Percentiles rank a stretch among this genome's conserved stretches.
Conservation (phyloP, 2,329 filamentous ascomycete species). For the Phoma herbarum region DNA sequence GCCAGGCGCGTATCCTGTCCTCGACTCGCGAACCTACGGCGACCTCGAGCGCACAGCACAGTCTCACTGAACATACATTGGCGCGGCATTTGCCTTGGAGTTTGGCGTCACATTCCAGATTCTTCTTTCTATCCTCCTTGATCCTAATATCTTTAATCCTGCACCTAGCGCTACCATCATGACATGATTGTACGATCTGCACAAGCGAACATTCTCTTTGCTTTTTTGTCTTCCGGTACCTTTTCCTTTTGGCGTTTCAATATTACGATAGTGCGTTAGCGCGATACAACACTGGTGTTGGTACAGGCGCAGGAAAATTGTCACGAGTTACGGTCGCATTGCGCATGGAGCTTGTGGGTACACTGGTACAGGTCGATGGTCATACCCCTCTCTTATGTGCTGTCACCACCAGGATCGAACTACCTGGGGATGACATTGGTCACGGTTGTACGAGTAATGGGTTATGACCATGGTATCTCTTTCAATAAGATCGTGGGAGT, state of each 20-base stretch:
- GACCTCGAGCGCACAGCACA: background rate
- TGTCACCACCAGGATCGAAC: constrained; percentile 19
- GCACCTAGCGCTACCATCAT: constrained; percentile 29
- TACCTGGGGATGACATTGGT: constrained; percentile 11
- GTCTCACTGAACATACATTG: constrained; percentile 2
- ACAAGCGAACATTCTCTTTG: constrained; percentile 33
- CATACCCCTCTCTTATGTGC: constrained; percentile 41
- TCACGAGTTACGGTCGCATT: constrained; percentile 28
- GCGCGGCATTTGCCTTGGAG: constrained; percentile 4
- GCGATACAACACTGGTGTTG: constrained; percentile 36
- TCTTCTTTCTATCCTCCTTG: constrained; percentile 16
- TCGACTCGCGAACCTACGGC: background rate
- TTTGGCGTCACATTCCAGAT: constrained; percentile 13
- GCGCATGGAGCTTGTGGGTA: constrained; percentile 45
- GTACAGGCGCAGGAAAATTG: constrained; percentile 22
- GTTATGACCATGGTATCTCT: constrained; percentile 33
- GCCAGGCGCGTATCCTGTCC: constrained; percentile 2
- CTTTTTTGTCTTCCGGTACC: constrained; percentile 16
- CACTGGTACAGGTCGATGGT: constrained; percentile 26
- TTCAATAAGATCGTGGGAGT: constrained; percentile 5
- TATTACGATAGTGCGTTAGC: constrained; percentile 14
- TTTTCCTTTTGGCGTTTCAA: constrained; percentile 14
- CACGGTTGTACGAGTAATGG: constrained; percentile 44
- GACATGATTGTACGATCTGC: constrained; percentile 39
- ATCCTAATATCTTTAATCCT: constrained; percentile 40